Conservation (phyloP, 2,329 filamentous ascomycete species). For the Talaromyces sp. region DNA sequence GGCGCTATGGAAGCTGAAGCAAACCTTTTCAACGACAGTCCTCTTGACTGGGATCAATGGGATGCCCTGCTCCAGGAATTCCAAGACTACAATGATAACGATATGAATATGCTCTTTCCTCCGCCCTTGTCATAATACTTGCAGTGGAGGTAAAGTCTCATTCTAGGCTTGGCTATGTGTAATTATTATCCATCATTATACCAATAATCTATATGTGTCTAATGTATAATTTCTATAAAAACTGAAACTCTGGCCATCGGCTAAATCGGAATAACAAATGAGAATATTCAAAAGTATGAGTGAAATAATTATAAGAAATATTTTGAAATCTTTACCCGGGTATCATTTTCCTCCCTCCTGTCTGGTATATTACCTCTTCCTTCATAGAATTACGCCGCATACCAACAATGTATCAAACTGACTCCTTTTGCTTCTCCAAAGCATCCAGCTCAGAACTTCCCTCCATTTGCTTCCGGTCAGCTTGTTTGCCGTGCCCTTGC, state of each 20-base stretch:
- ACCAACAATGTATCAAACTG: not conserved
- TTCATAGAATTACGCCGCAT: not conserved
- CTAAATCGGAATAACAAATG: not conserved
- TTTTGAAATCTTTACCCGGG: not conserved
- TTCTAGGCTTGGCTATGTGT: not conserved
- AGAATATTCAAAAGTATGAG: not conserved
- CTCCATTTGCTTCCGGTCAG: slow-evolving; percentile 12
- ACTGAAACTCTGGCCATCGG: not conserved
- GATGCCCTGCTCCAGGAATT: slow-evolving; percentile 30
- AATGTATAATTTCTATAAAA: not conserved
- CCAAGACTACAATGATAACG: slow-evolving; percentile 15
- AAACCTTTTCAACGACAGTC: slow-evolving; percentile 21
- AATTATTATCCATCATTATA: not conserved
- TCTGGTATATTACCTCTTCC: not conserved
- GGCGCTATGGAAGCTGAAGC: not conserved
- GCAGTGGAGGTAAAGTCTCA: too few relatives aligned
- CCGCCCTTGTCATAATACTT: not conserved
- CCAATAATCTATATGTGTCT: not conserved
- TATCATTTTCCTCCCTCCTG: not conserved
- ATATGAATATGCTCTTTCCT: slow-evolving; percentile 9
- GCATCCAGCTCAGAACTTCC: not conserved
- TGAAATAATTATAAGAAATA: not conserved
- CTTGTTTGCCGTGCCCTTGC: slow-evolving; percentile 19
- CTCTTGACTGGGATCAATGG: slow-evolving; percentile 30
- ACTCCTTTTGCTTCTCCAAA: not conserved